Evolutionary conservation across 2,329 filamentous ascomycete genomes (phyloP), one percentile per base, ranked within the genome.

Genomic region (Ophiostoma sp.): DNA sequence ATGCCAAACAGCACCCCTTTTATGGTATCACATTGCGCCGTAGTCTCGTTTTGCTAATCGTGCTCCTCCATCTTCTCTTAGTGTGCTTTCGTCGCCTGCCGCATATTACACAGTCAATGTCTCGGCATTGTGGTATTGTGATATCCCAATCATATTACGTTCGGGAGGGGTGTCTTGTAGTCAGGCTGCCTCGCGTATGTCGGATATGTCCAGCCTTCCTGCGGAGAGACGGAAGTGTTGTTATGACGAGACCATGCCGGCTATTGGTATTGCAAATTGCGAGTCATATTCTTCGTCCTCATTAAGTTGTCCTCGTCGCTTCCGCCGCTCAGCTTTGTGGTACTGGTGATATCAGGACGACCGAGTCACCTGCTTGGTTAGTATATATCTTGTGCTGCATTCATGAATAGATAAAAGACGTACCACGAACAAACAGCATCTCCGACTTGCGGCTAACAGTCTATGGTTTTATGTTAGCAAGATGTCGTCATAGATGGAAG

Each of bases 401-500:
- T 18, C n/a, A 18, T 4, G 16, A 44, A 16, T 2, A 18, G 36
- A 47, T 11, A n/a, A 14, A 12, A 5, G n/a, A 78, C 85, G 71
- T 81, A 94, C 93, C 94, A 91, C 95, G 85, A 69, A 99, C 94
- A 78, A 99, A 99, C 27, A 99, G 82, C 95, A 99, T 99, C 78
- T 98, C 95, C 60, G 93, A 96, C 79, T 97, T 96, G 80, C 96
- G 96, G 81, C 94, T 96, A 71, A 95, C 87, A 14, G 93, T 97
- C 91, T 96, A 14, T 40, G 27, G 27, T 6, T 16, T 58, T 18
- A 18, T 5, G 55, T 60, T 40, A 60, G 55, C 55, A 60, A 60
- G 55, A 72, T 16, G 7, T 36, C 40, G 9, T 58, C 49, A 45
- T 18, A 5, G 12, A 9, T 52, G 5, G 12, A 16, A 4, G 12